phyloP scores from a whole-genome alignment of 169 alveolate species.

The Babesia microti region DNA sequence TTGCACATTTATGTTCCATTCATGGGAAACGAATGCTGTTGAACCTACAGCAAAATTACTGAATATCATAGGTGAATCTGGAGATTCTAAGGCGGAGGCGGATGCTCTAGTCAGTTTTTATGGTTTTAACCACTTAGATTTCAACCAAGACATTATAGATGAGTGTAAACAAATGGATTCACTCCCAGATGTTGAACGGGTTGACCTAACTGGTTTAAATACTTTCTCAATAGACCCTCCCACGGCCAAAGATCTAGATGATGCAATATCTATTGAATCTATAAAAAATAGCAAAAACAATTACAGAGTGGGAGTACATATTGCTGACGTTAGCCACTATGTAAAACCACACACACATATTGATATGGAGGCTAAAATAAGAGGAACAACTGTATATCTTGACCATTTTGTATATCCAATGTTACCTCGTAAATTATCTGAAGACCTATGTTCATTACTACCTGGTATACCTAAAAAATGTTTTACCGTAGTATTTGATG shows the following conservation, averaged over 20 bases:
- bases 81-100: slow-evolving; percentile 25
- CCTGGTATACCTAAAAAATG: slow-evolving; percentile 72
- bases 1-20: slow-evolving; percentile 14
- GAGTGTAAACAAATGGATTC: slow-evolving; percentile 7
- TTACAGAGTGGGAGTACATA: slow-evolving; percentile 90
- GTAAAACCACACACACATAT: slow-evolving; percentile 81
- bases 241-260: slow-evolving; percentile 96
- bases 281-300: slow-evolving; percentile 42
- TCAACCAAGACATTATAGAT: slow-evolving; percentile 16
- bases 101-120: slow-evolving; percentile 29
- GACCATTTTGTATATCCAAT: slow-evolving; percentile 72
- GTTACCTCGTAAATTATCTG: slow-evolving; percentile 79
- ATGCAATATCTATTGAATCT: slow-evolving; percentile 84
- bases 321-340: slow-evolving; percentile 95
- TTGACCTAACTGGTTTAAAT: slow-evolving; percentile 23
- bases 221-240: slow-evolving; percentile 88
- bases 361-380: slow-evolving; percentile 87
- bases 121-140: slow-evolving; percentile 28
- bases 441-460: slow-evolving; percentile 72
- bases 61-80: slow-evolving; percentile 12
- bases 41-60: slow-evolving; percentile 31
- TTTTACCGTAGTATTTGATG: slow-evolving; percentile 70
- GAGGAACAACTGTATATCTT: slow-evolving; percentile 79
- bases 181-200: slow-evolving; percentile 7
- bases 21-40: slow-evolving; percentile 24